Percentiles rank a stretch among this genome's conserved stretches.
phyloP scores from a whole-genome alignment of 2,329 filamentous ascomycete genomes.

The Xylaria sp. region DNA sequence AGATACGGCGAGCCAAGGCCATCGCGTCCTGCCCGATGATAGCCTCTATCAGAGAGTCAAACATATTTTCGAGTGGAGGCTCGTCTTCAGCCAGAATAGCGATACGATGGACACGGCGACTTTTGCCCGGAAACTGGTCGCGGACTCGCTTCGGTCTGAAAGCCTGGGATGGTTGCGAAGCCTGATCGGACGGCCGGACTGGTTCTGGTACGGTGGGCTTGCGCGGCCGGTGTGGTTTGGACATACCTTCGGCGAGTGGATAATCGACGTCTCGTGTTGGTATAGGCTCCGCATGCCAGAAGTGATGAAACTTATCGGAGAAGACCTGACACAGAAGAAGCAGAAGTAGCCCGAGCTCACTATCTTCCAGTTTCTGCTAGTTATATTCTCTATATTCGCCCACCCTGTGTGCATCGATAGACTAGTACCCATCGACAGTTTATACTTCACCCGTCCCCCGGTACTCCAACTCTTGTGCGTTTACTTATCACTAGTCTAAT shows the following conservation, averaged over 20 bases:
- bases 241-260: constrained; percentile 46
- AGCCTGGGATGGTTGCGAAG: constrained; percentile 40
- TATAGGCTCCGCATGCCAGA: constrained; percentile 43
- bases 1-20: constrained; percentile 52
- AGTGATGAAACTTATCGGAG: constrained; percentile 40
- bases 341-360: constrained; percentile 14
- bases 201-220: constrained; percentile 49
- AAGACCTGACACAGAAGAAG: constrained; percentile 35
- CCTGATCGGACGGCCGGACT: constrained; percentile 50
- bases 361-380: not conserved
- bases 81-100: constrained; percentile 56
- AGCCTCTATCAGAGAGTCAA: constrained; percentile 55
- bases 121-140: constrained; percentile 52
- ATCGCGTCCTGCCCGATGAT: constrained; percentile 49
- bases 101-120: constrained; percentile 50
- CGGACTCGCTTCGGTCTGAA: constrained; percentile 47
- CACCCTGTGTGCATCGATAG: not conserved
- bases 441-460: not conserved
- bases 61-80: constrained; percentile 52
- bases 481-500: not conserved
- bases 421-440: not conserved
- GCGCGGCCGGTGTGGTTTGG: constrained; percentile 40
- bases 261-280: constrained; percentile 44
- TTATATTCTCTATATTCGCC: not conserved
- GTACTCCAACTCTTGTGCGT: not conserved